phyloP scores from a whole-genome alignment of 2,329 filamentous ascomycete genomes.

The Macrophomina phaseolina region DNA sequence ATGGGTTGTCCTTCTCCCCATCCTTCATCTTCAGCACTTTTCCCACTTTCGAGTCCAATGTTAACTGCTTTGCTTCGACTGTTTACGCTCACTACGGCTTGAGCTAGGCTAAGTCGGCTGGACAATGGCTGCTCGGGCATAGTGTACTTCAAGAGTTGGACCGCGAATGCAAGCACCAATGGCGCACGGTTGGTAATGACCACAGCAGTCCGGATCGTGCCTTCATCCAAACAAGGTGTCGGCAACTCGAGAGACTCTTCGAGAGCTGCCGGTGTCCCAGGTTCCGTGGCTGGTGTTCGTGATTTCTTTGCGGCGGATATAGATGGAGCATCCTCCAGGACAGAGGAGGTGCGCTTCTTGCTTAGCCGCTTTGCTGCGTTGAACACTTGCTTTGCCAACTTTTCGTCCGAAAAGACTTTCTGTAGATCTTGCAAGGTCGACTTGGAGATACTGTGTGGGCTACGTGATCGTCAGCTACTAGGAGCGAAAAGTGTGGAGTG shows the following conservation, averaged over 20 bases:
- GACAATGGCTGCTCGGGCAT: slow-evolving; percentile 86
- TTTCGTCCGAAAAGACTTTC: slow-evolving; percentile 57
- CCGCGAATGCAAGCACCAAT: slow-evolving; percentile 79
- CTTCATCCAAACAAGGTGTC: slow-evolving; percentile 59
- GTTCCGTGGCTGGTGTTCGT: slow-evolving; percentile 38
- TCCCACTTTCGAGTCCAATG: slow-evolving; percentile 71
- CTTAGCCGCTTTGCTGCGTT: slow-evolving; percentile 62
- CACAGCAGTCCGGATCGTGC: slow-evolving; percentile 61
- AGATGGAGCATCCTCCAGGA: slow-evolving; percentile 38
- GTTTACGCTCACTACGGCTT: slow-evolving; percentile 83
- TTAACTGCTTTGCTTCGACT: slow-evolving; percentile 77
- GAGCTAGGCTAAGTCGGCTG: slow-evolving; percentile 81
- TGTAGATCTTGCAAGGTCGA: slow-evolving; percentile 52
- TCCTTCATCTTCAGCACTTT: slow-evolving; percentile 70
- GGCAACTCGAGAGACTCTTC: slow-evolving; percentile 69
- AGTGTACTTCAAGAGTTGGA: slow-evolving; percentile 75
- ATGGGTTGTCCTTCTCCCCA: slow-evolving; percentile 78
- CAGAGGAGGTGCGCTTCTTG: slow-evolving; percentile 57
- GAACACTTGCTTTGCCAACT: slow-evolving; percentile 61
- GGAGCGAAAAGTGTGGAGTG: too few species aligned
- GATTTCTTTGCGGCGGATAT: slow-evolving; percentile 46
- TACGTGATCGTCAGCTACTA: slow-evolving; percentile 30
- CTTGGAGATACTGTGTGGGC: slow-evolving; percentile 56
- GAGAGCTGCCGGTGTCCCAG: slow-evolving; percentile 59
- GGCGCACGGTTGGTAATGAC: slow-evolving; percentile 82